These are phyloP conservation scores for Fusarium setosum DNA, from an alignment of 2,329 filamentous ascomycete genomes.

Conservation along the genomic window DNA sequence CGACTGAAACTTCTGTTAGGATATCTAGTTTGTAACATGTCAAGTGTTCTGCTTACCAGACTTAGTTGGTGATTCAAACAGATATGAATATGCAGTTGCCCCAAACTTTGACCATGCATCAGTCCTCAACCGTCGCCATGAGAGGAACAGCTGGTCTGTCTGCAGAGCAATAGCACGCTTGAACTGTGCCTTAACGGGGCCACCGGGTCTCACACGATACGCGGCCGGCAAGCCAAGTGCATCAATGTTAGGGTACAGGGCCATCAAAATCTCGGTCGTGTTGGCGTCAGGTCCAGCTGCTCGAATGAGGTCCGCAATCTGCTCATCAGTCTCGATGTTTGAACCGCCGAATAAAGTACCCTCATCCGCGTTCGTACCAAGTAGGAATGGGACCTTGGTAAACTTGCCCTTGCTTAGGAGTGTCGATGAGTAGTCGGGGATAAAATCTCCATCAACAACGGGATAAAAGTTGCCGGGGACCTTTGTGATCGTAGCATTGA, in stretches of 20 bases:
- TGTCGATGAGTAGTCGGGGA: slow-evolving; percentile 56
- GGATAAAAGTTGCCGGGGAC: slow-evolving; percentile 27
- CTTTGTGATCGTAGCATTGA: slow-evolving; percentile 30
- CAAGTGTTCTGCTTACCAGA: slow-evolving; percentile 6
- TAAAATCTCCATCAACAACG: slow-evolving; percentile 51
- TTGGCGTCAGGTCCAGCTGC: slow-evolving; percentile 10
- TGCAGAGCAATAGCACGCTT: slow-evolving; percentile 63
- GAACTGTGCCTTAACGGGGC: slow-evolving; percentile 51
- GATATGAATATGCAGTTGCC: slow-evolving; percentile 65
- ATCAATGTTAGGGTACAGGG: slow-evolving; percentile 36
- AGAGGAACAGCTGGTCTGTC: slow-evolving; percentile 67
- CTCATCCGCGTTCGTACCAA: slow-evolving; percentile 74
- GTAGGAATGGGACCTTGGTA: slow-evolving; percentile 71
- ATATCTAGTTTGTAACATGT: too few relatives aligned
- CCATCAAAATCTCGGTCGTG: slow-evolving; percentile 23
- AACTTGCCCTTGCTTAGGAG: slow-evolving; percentile 69
- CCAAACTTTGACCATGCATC: slow-evolving; percentile 61
- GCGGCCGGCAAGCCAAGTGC: slow-evolving; percentile 28
- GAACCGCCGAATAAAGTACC: slow-evolving; percentile 65
- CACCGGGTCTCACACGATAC: slow-evolving; percentile 22
- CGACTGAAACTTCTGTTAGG: background rate
- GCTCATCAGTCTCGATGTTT: slow-evolving; percentile 47
- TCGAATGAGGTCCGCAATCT: slow-evolving; percentile 17
- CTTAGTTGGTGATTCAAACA: slow-evolving; percentile 53
- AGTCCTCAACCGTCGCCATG: slow-evolving; percentile 63